These are phyloP conservation scores for Scenedesmus sp. DNA, from an alignment of 163 green algal genomes.

Conservation along the genomic window DNA sequence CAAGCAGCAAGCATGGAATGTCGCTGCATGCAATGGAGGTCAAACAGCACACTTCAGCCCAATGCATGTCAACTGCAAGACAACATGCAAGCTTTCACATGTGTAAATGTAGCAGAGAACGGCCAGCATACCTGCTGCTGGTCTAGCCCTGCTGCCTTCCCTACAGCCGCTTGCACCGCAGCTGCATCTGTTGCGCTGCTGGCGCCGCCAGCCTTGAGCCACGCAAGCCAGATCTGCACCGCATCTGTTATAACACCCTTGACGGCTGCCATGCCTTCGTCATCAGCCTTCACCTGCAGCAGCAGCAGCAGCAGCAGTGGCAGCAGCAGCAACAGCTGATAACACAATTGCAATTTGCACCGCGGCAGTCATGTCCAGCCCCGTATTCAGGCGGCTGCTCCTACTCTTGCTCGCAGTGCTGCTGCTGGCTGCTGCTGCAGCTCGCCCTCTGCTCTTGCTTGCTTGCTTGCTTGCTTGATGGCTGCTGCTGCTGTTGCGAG, in stretches of 20 bases:
- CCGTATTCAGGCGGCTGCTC: too few species aligned
- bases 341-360: too few species aligned
- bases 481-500: background rate
- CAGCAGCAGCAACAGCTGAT: background rate
- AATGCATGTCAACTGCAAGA: too few species aligned
- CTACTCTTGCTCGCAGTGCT: too few species aligned
- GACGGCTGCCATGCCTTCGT: background rate
- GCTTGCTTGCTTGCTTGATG: too few species aligned
- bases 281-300: background rate
- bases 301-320: background rate
- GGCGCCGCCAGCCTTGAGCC: slow-evolving; percentile 1
- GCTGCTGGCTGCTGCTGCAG: too few species aligned
- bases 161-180: background rate
- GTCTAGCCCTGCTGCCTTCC: background rate
- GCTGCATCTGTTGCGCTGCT: background rate
- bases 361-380: too few species aligned
- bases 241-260: background rate
- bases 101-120: too few species aligned
- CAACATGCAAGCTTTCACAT: too few species aligned
- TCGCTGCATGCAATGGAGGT: too few species aligned
- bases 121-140: background rate
- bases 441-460: too few species aligned
- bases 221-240: background rate
- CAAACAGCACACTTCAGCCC: too few species aligned
- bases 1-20: background rate